Evolutionary conservation across 768 basidiomycete species (phyloP).

Genomic region (Gloeopeniophorella convolvens): DNA sequence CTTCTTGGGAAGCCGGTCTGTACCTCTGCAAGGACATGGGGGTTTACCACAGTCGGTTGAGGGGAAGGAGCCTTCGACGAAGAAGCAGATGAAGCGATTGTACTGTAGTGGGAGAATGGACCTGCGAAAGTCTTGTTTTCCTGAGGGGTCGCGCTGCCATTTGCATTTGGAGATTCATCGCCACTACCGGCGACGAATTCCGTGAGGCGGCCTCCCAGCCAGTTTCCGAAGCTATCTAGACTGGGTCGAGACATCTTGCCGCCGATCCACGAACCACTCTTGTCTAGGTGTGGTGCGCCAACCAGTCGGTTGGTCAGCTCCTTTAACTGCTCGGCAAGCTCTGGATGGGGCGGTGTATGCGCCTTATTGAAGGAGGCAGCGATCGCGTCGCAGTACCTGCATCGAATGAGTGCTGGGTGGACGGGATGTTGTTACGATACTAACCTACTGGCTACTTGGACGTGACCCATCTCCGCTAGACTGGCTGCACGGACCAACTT

Average conservation of each 20-base stretch:
- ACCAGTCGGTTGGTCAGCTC: slow-evolving; percentile 73
- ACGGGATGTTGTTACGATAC: slow-evolving; percentile 14
- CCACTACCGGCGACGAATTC: slow-evolving; percentile 93
- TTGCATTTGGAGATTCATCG: slow-evolving; percentile 36
- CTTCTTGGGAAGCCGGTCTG: slow-evolving; percentile 42
- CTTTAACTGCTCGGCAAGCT: slow-evolving; percentile 68
- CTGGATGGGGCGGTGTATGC: slow-evolving; percentile 60
- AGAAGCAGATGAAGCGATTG: slow-evolving; percentile 81
- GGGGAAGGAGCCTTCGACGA: slow-evolving; percentile 72
- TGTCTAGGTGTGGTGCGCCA: slow-evolving; percentile 67
- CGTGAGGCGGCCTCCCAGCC: slow-evolving; percentile 87
- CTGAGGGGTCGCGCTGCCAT: slow-evolving; percentile 29
- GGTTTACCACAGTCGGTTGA: slow-evolving; percentile 40
- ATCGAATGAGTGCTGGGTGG: not conserved
- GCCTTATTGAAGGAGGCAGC: slow-evolving; percentile 52
- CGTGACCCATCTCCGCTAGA: slow-evolving; percentile 78
- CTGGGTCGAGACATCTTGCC: slow-evolving; percentile 87
- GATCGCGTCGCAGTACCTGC: slow-evolving; percentile 94
- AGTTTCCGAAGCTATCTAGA: slow-evolving; percentile 84
- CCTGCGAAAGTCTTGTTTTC: slow-evolving; percentile 48
- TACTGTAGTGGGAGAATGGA: slow-evolving; percentile 89
- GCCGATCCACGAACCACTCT: slow-evolving; percentile 77
- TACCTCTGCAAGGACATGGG: slow-evolving; percentile 26
- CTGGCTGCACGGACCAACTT: slow-evolving; percentile 69
- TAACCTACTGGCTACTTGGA: slow-evolving; percentile 70